Conservation (phyloP, 2,329 filamentous ascomycete genomes). For the Pezicula rhizophila region DNA sequence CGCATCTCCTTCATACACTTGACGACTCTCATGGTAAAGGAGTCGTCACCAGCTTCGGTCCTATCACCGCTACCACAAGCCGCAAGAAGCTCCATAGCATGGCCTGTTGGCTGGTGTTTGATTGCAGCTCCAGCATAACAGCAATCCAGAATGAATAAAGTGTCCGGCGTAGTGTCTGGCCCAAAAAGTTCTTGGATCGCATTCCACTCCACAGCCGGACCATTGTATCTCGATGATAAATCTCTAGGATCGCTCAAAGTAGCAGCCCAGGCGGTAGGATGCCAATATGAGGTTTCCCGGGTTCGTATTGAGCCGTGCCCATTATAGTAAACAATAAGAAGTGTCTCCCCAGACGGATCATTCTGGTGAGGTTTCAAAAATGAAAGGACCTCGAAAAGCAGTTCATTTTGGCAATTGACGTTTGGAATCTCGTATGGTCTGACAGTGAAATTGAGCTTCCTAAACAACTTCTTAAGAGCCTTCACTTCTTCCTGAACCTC, state of each 20-base stretch:
- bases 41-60: not conserved
- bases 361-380: not conserved
- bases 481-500: not conserved
- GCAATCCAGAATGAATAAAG: not conserved
- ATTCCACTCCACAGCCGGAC: not conserved
- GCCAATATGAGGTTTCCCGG: not conserved
- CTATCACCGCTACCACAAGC: not conserved
- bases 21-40: not conserved
- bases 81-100: not conserved
- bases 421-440: not conserved
- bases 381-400: not conserved
- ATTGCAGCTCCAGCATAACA: not conserved
- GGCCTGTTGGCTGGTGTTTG: not conserved
- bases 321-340: conserved; percentile 1
- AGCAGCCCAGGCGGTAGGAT: not conserved
- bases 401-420: not conserved
- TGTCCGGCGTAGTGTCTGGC: not conserved
- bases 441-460: not conserved
- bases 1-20: not conserved
- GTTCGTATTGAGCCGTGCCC: conserved; percentile 1
- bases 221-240: not conserved
- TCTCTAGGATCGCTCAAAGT: not conserved
- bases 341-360: not conserved
- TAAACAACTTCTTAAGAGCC: not conserved
- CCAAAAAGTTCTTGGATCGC: not conserved